Evolutionary conservation across 345 rosid species (phyloP), one percentile per base, ranked within the genome.

Genomic region (Gossypioides kirkii): DNA sequence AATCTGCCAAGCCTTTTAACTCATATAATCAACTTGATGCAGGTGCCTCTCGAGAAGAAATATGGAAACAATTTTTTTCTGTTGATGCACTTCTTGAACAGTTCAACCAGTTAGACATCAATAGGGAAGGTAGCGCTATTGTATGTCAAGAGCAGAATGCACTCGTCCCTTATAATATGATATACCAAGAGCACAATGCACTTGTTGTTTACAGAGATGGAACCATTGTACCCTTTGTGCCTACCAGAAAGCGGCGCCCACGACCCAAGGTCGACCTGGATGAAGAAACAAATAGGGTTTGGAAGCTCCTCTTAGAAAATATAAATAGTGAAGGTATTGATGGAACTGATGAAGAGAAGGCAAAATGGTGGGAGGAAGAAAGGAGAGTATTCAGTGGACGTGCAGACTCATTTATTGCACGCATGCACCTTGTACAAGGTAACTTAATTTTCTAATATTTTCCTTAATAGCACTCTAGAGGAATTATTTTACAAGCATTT

Each of bases 351-450:
- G 85, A 88, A 77, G 86, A 87, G 72, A 90, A 83, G 71, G 80
- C 76, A 12, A 82, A 83, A 76, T 87, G 89, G 90, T 95, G 98
- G 98, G 88, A 88, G 61, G 88, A 95, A 71, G 98, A 95, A 73
- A 84, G 99, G 26, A 81, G 80, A 74, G 85, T 93, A 54, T 90
- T 95, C 71, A 80, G 62, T 75, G 96, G 97, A 54, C 87, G 99
- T 71, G 89, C 89, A 9, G 90, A 91, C 73, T 90, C 98, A 10
- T 95, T 95, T 71, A 91, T 95, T 72, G 96, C 96, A 26, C 84
- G 94, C 56, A 95, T 95, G 99, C 99, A 90, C 84, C 97, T 92
- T 65, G 93, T 95, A 36, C 99, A 95, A 91, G 99, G 99, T 95
- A 84, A 36, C 26, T 25, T 53, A 47, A 66, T 23, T 77, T 50